These are phyloP conservation scores for Populus euphratica DNA, from an alignment of 345 rosid species.

Conservation along the genomic window DNA sequence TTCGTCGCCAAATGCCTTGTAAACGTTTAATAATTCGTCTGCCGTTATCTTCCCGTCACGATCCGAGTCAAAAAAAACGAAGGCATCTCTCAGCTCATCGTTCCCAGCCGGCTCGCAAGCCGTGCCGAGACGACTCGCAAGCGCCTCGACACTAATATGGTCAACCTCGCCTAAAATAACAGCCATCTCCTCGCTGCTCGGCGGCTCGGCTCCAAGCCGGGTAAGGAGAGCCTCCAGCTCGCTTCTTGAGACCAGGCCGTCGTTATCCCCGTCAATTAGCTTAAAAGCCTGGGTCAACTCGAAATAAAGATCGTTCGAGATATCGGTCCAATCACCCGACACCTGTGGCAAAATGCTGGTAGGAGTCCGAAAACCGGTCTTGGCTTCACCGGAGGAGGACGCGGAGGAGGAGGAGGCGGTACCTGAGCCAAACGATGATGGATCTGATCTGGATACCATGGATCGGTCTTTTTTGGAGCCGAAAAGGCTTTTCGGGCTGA, in stretches of 20 bases:
- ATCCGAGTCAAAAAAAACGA: conserved; percentile 72
- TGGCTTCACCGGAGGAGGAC: conserved; percentile 1
- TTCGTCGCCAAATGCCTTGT: conserved; percentile 59
- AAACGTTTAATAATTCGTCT: conserved; percentile 59
- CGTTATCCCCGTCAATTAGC: conserved; percentile 51
- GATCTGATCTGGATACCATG: conserved; percentile 47
- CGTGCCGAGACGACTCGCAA: conserved; percentile 43
- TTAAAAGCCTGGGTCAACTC: conserved; percentile 53
- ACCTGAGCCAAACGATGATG: conserved; percentile 54
- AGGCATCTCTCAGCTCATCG: conserved; percentile 68
- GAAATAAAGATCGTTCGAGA: conserved; percentile 22
- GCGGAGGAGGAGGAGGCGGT: conserved; percentile 24
- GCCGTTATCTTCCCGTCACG: conserved; percentile 88
- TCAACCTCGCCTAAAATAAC: conserved; percentile 62
- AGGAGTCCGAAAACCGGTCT: conserved; percentile 45
- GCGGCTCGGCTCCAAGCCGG: conserved; percentile 52
- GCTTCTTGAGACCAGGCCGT: conserved; percentile 45
- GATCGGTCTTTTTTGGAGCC: conserved; percentile 42
- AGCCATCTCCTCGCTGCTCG: conserved; percentile 54
- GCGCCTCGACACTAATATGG: conserved; percentile 50
- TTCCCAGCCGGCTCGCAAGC: conserved; percentile 44
- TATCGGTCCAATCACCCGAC: conserved; percentile 47
- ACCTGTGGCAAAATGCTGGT: conserved; percentile 56
- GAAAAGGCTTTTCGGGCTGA: conserved; percentile 69
- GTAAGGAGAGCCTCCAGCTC: conserved; percentile 61